Conservation (phyloP, 768 basidiomycete species). For the Boletus vermiculosoides region DNA sequence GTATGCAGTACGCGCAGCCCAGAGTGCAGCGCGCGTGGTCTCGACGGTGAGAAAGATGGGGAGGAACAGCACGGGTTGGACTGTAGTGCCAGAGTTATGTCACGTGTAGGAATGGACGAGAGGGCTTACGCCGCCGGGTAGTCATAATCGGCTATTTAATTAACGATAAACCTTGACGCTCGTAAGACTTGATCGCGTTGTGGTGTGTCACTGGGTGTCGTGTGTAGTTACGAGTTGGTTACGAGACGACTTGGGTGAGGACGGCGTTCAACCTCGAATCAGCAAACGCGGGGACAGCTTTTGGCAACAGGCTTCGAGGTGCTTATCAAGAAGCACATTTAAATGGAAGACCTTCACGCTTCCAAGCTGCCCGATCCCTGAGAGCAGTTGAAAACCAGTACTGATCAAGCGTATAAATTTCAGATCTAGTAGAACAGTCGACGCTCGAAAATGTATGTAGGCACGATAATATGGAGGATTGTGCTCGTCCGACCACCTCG, state of each 20-base stretch:
- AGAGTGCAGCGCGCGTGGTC: neutral
- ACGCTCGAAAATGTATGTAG: neutral
- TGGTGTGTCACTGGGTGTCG: neutral
- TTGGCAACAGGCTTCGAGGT: neutral
- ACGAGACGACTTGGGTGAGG: too few relatives aligned
- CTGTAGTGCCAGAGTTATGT: neutral
- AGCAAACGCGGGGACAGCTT: neutral
- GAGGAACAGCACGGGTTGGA: conserved; percentile 8
- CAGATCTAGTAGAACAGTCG: neutral
- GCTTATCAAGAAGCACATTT: conserved; percentile 4
- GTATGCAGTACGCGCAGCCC: neutral
- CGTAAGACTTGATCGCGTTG: neutral
- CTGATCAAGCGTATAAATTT: neutral
- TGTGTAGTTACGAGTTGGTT: too few relatives aligned
- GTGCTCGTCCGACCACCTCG: neutral
- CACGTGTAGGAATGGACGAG: neutral
- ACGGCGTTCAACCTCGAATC: neutral
- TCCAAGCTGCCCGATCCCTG: neutral
- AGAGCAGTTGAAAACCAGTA: neutral
- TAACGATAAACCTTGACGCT: too few relatives aligned
- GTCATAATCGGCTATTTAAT: neutral
- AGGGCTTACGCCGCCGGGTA: neutral
- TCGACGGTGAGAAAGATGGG: conserved; percentile 17
- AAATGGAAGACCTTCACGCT: conserved; percentile 10
- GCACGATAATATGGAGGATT: neutral